Evolutionary conservation across 2,329 filamentous ascomycete species (phyloP).

Genomic region (Pyricularia sp.): DNA sequence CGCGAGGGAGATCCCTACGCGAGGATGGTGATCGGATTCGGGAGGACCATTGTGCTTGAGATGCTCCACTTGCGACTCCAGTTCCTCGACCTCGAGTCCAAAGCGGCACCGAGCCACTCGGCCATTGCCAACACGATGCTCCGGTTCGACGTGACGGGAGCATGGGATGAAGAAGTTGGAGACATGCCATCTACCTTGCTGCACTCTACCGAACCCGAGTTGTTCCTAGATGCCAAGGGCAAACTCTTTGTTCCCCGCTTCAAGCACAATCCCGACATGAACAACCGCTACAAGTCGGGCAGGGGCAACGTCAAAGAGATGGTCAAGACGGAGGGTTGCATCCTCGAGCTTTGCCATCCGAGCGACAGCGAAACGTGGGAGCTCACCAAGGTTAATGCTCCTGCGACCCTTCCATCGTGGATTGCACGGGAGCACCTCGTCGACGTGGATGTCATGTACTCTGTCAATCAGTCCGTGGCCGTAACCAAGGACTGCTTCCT

Average conservation of each 20-base stretch:
- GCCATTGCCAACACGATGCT: neutral
- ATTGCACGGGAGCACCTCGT: neutral
- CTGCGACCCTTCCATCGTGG: neutral
- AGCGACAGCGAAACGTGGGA: neutral
- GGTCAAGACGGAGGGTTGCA: neutral
- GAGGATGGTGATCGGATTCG: constrained; percentile 14
- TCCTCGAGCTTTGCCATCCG: neutral
- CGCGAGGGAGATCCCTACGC: constrained; percentile 10
- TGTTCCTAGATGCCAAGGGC: constrained; percentile 9
- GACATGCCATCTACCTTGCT: constrained; percentile 4
- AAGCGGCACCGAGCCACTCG: neutral
- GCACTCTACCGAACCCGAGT: constrained; percentile 20
- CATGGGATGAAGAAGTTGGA: neutral
- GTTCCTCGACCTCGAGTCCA: constrained; percentile 1
- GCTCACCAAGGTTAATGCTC: neutral
- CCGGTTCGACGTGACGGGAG: neutral
- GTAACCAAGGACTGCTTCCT: neutral
- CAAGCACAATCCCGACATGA: constrained; percentile 1
- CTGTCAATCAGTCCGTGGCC: neutral
- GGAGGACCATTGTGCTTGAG: neutral
- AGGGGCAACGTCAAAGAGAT: neutral
- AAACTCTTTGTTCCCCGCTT: neutral
- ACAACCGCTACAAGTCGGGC: constrained; percentile 12
- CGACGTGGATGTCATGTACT: neutral
- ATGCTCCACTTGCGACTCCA: neutral